Evolutionary conservation across 139 green algal species (phyloP), one percentile per base, ranked within the genome.

Genomic region (Ostreobium quekettii): DNA sequence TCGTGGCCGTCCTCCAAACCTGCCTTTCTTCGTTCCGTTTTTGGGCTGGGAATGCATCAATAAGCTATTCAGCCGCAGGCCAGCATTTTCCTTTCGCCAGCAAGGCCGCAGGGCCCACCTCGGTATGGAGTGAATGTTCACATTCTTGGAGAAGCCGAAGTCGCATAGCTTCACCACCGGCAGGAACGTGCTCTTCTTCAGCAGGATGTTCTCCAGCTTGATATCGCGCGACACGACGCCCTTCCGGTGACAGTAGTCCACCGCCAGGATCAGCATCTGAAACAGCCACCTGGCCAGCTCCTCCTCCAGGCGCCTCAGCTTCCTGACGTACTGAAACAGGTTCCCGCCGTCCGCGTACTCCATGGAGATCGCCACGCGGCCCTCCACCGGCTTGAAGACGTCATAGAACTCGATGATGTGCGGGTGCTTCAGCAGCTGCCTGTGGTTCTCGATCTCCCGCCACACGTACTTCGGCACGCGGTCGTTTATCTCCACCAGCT

Each of bases 181-280:
- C 4, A 33, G 19, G 35, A 77, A 71, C 3, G 77, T 75, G 71
- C 66, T 72, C 47, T 59, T 73, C 62, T 83, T 64, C 37, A 96
- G 78, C 62, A 96, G 74, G 24, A 86, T 88, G 75, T 93, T 95
- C 70, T 96, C 87, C 15, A 97, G 75, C 70, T 91, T 90, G 73
- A 92, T 86, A 67, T 95, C 89, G 1, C 86, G 78, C 67, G 90
- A 89, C 48, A 80, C 78, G 31, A 89, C 80, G 3, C 85, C 61
- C 47, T 73, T 73, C 30, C 67, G 32, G 68, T 89, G 83, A 69
- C 79, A 87, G 77, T 89, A 89, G 57, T 84, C 79, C 4, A 89
- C 63, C 6, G 76, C 81, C 49, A 85, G 73, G 42, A 86, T 78
- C 11, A 89, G 72, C 66, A 87, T 80, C 70, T 89, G 83, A 70